Conservation (phyloP, 257 asterid species). For the Solanum medicagineum region DNA sequence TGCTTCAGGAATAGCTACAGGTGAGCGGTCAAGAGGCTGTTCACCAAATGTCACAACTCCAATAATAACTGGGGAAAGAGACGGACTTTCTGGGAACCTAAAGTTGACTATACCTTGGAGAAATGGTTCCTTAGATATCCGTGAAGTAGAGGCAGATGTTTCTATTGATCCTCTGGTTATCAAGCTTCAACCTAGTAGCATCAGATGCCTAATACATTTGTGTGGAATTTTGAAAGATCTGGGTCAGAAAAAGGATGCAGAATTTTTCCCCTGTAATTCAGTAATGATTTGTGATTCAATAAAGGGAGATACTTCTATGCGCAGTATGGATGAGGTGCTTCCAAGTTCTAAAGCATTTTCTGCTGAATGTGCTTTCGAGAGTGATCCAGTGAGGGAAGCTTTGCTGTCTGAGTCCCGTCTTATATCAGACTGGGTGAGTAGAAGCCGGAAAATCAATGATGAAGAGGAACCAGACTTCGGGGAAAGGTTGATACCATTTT, state of each 20-base stretch:
- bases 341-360: conserved; percentile 21
- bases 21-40: conserved; percentile 35
- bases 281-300: conserved; percentile 24
- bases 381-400: conserved; percentile 30
- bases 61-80: conserved; percentile 56
- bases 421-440: conserved; percentile 83
- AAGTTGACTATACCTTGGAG: conserved; percentile 87
- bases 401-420: conserved; percentile 79
- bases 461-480: conserved; percentile 84
- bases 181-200: conserved; percentile 61
- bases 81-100: conserved; percentile 79
- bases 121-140: conserved; percentile 76
- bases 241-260: conserved; percentile 19
- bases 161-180: conserved; percentile 63
- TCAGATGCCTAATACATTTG: conserved; percentile 46
- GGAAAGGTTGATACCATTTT: conserved; percentile 58
- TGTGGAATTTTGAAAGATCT: conserved; percentile 48
- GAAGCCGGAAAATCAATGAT: conserved; percentile 25
- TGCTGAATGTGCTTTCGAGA: conserved; percentile 22
- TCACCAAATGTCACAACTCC: conserved; percentile 39
- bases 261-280: conserved; percentile 11
- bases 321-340: conserved; percentile 24
- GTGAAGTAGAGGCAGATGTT: conserved; percentile 83
- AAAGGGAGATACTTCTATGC: conserved; percentile 24
- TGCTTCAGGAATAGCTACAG: conserved; percentile 25